Percentiles rank a stretch among this genome's conserved stretches.
Conservation (phyloP, 768 basidiomycete genomes). For the Chalciporus pseudorubinellus region DNA sequence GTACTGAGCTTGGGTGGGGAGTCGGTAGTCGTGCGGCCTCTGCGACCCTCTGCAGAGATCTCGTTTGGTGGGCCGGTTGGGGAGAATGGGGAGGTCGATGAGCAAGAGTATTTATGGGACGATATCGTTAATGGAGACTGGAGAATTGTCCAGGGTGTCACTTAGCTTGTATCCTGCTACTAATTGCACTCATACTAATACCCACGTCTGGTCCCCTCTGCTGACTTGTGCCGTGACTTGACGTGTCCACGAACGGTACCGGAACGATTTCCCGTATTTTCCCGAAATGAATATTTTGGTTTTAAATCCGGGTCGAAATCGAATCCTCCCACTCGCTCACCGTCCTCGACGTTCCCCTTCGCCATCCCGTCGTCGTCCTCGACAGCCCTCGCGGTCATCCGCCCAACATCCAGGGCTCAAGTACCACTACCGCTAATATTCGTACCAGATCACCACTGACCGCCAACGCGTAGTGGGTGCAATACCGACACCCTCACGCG, state of each 20-base stretch:
- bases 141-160: constrained; percentile 13
- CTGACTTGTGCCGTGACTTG: neutral
- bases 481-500: neutral
- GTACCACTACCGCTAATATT: neutral
- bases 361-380: neutral
- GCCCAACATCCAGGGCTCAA: constrained; percentile 2
- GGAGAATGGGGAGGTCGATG: constrained; percentile 8
- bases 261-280: constrained; percentile 14
- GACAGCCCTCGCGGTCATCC: constrained; percentile 4
- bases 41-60: constrained; percentile 19
- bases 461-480: neutral
- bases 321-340: neutral
- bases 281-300: constrained; percentile 17
- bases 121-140: constrained; percentile 33
- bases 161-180: too few species aligned
- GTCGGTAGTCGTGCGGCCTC: constrained; percentile 14
- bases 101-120: constrained; percentile 24
- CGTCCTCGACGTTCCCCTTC: neutral
- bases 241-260: neutral
- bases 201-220: neutral
- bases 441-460: neutral
- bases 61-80: constrained; percentile 32
- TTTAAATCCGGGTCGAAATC: constrained; percentile 13
- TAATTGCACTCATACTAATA: too few species aligned
- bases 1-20: constrained; percentile 27